A percentile compares a stretch with the other conserved stretches of the same genome.
These are phyloP conservation scores for Aspergillus egyptiacus DNA, from an alignment of 495 filamentous ascomycete species.

Conservation along the genomic window DNA sequence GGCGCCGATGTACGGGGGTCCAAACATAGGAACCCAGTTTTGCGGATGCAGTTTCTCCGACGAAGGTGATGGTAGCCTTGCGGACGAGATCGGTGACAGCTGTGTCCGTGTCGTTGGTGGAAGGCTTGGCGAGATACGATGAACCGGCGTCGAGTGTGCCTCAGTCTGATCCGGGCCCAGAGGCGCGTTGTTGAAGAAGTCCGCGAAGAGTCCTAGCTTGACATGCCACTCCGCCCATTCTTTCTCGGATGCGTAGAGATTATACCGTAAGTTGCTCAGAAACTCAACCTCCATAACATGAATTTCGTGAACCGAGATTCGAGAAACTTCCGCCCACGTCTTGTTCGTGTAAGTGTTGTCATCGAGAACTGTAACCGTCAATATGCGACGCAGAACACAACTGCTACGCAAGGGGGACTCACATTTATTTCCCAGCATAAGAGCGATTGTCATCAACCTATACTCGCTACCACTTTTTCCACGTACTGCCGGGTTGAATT, in stretches of 20 bases:
- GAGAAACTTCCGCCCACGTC: slow-evolving; percentile 98
- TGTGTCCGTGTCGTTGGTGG: slow-evolving; percentile 24
- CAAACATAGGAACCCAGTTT: slow-evolving; percentile 29
- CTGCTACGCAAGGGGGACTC: slow-evolving; percentile 23
- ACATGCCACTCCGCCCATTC: slow-evolving; percentile 85
- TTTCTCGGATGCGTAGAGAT: slow-evolving; percentile 70
- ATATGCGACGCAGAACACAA: neutral
- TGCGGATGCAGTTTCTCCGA: slow-evolving; percentile 25
- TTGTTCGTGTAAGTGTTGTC: slow-evolving; percentile 99
- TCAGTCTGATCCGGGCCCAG: slow-evolving; percentile 28
- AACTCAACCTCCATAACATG: slow-evolving; percentile 99
- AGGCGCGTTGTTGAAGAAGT: slow-evolving; percentile 68
- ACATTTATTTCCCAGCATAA: slow-evolving; percentile 99
- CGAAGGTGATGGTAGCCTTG: slow-evolving; percentile 48
- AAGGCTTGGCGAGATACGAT: slow-evolving; percentile 30
- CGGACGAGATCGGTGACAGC: slow-evolving; percentile 31
- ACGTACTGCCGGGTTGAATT: slow-evolving; percentile 75
- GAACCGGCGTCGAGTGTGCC: slow-evolving; percentile 10
- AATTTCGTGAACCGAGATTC: slow-evolving; percentile 89
- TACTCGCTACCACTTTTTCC: slow-evolving; percentile 94
- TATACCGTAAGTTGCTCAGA: slow-evolving; percentile 96
- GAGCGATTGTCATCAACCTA: slow-evolving; percentile 85
- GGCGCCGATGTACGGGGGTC: slow-evolving; percentile 22
- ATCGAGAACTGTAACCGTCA: slow-evolving; percentile 64
- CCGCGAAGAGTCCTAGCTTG: slow-evolving; percentile 69